These are phyloP conservation scores for Serendipita indica DNA, from an alignment of 768 basidiomycete species.

Conservation along the genomic window DNA sequence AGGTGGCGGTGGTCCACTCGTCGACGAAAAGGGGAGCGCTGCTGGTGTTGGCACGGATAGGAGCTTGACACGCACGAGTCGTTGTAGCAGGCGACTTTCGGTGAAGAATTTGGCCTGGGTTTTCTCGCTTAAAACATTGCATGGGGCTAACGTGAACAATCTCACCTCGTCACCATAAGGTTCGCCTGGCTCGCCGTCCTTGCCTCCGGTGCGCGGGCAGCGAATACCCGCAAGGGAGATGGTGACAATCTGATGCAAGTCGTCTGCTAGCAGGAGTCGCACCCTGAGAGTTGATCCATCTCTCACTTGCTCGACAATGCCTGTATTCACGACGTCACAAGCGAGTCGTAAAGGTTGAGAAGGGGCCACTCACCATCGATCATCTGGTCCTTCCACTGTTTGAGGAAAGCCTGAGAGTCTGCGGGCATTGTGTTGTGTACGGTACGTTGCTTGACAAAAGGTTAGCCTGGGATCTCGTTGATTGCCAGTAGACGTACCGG, in stretches of 20 bases:
- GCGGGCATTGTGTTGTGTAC: conserved; percentile 80
- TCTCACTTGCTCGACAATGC: conserved; percentile 83
- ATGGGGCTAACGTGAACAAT: conserved; percentile 13
- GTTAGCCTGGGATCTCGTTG: conserved; percentile 6
- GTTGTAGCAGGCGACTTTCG: conserved; percentile 74
- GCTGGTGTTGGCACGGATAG: conserved; percentile 66
- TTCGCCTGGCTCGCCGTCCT: conserved; percentile 65
- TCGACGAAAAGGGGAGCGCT: conserved; percentile 66
- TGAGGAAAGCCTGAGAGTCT: conserved; percentile 78
- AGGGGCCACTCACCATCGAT: conserved; percentile 51
- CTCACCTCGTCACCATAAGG: conserved; percentile 79
- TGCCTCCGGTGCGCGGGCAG: conserved; percentile 51
- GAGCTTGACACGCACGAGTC: conserved; percentile 58
- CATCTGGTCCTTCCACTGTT: conserved; percentile 81
- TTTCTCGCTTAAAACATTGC: not conserved
- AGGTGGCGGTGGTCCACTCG: conserved; percentile 39
- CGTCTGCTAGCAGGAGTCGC: conserved; percentile 75
- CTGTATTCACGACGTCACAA: conserved; percentile 27
- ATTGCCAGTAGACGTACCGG: conserved; percentile 29
- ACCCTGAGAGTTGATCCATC: conserved; percentile 85
- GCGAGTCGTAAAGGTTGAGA: not conserved
- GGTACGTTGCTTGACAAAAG: conserved; percentile 34
- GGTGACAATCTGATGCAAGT: conserved; percentile 81
- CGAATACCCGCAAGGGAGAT: conserved; percentile 73
- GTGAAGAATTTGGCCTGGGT: conserved; percentile 81